Percentiles rank a stretch among this genome's conserved stretches.
Conservation (phyloP, 352 stramenopile species). For the Chrysophaeum taylorii region DNA sequence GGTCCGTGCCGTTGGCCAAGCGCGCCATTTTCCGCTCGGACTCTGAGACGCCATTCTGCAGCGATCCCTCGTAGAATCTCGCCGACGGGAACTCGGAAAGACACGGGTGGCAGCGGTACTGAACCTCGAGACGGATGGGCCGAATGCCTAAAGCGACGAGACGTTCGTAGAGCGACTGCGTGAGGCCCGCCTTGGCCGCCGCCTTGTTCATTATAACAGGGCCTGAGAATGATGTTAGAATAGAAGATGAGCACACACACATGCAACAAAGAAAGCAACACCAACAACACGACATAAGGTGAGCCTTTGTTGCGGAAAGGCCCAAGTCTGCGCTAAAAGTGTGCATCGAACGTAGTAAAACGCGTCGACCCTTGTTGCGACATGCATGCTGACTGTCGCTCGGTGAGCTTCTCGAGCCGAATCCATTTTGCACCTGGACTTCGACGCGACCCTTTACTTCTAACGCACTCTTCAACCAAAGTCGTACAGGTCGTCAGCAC, state of each 20-base stretch:
- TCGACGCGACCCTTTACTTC: too few species aligned
- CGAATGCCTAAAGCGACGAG: conserved; percentile 85
- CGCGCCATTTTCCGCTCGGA: conserved; percentile 67
- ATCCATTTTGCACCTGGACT: too few species aligned
- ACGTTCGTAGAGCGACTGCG: conserved; percentile 94
- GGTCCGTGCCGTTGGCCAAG: conserved; percentile 38
- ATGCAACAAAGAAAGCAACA: neutral
- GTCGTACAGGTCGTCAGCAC: too few species aligned
- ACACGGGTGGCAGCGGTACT: conserved; percentile 99
- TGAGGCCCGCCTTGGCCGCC: conserved; percentile 88
- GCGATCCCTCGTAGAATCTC: conserved; percentile 97
- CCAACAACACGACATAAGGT: too few species aligned
- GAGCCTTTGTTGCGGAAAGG: too few species aligned
- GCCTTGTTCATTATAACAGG: conserved; percentile 98
- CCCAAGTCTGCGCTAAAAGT: too few species aligned
- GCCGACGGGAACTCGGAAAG: conserved; percentile 98
- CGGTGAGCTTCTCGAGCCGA: too few species aligned
- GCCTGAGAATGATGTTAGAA: too few species aligned
- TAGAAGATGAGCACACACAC: neutral
- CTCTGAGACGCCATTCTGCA: conserved; percentile 95
- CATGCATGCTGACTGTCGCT: too few species aligned
- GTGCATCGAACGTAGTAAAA: too few species aligned
- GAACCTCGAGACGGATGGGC: conserved; percentile 90
- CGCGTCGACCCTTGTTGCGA: too few species aligned
- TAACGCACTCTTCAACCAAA: too few species aligned